These are phyloP conservation scores for Fraxinus americana DNA, from an alignment of 257 asterid genomes.

Conservation along the genomic window DNA sequence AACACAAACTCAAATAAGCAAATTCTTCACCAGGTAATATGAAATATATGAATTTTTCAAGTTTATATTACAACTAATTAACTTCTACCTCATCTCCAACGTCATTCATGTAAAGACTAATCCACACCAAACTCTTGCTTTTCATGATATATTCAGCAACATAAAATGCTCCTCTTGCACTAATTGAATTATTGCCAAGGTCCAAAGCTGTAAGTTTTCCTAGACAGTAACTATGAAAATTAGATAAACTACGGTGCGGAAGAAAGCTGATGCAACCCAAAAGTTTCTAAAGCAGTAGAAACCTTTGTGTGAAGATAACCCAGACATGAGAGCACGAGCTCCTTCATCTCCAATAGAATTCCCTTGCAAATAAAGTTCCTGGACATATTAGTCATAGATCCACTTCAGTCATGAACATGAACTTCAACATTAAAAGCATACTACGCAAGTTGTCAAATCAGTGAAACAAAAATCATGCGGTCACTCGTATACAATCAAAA, in stretches of 20 bases:
- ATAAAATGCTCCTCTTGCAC: conserved; percentile 71
- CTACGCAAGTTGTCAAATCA: background rate
- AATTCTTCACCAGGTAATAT: background rate
- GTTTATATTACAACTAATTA: conserved; percentile 4
- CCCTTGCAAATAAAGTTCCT: conserved; percentile 93
- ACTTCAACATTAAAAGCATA: background rate
- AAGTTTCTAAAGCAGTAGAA: conserved; percentile 21
- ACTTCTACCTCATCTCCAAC: conserved; percentile 78
- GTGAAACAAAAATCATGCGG: background rate
- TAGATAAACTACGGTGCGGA: conserved; percentile 20
- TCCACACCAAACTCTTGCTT: conserved; percentile 82
- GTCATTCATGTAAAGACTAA: conserved; percentile 93
- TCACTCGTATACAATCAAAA: background rate
- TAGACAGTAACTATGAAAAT: conserved; percentile 33
- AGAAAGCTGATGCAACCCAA: conserved; percentile 12
- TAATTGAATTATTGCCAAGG: conserved; percentile 84
- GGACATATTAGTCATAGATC: conserved; percentile 29
- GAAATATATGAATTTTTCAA: background rate
- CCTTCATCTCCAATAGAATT: conserved; percentile 98
- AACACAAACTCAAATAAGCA: background rate
- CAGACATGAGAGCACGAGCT: conserved; percentile 72
- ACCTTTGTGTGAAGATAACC: conserved; percentile 83
- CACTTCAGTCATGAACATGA: conserved; percentile 17
- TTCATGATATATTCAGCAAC: conserved; percentile 83
- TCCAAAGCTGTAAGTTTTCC: conserved; percentile 78